phyloP scores from a whole-genome alignment of 2,329 filamentous ascomycete genomes.

The Domatiomyces catenatus region DNA sequence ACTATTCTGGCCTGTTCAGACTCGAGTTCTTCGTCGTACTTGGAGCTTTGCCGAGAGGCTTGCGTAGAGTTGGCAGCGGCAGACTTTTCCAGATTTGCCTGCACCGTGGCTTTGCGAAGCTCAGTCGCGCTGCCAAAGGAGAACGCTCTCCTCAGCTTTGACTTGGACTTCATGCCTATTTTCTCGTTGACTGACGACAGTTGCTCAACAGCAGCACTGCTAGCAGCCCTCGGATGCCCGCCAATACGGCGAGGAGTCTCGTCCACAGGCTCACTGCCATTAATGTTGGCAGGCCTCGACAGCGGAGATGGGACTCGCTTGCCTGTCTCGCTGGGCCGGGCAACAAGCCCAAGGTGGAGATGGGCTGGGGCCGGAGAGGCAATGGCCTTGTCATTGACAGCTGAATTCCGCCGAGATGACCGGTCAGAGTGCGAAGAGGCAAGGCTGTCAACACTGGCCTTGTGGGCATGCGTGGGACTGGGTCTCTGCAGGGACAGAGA shows the following conservation, averaged over 20 bases:
- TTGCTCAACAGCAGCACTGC: constrained; percentile 65
- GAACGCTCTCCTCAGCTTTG: constrained; percentile 73
- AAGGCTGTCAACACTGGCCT: constrained; percentile 50
- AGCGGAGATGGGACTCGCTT: constrained; percentile 54
- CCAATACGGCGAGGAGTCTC: not conserved
- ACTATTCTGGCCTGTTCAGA: constrained; percentile 85
- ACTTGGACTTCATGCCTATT: constrained; percentile 70
- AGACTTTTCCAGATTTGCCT: constrained; percentile 37
- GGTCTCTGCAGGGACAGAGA: constrained; percentile 17
- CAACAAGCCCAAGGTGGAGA: constrained; percentile 1
- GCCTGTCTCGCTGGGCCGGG: constrained; percentile 36
- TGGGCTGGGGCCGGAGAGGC: not conserved
- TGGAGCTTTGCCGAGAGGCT: constrained; percentile 49
- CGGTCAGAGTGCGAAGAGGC: constrained; percentile 28
- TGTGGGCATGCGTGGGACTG: constrained; percentile 29
- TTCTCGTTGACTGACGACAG: constrained; percentile 77
- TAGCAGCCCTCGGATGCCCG: not conserved
- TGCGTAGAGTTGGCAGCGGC: constrained; percentile 31
- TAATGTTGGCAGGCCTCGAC: constrained; percentile 50
- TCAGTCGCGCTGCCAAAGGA: constrained; percentile 95
- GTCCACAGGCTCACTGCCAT: constrained; percentile 19
- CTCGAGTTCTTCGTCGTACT: constrained; percentile 53
- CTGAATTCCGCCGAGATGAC: constrained; percentile 48
- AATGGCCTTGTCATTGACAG: constrained; percentile 22
- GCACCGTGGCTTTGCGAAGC: constrained; percentile 57